These are phyloP conservation scores for Pleurotus salmoneostramineus DNA, from an alignment of 768 basidiomycete genomes.

Conservation along the genomic window DNA sequence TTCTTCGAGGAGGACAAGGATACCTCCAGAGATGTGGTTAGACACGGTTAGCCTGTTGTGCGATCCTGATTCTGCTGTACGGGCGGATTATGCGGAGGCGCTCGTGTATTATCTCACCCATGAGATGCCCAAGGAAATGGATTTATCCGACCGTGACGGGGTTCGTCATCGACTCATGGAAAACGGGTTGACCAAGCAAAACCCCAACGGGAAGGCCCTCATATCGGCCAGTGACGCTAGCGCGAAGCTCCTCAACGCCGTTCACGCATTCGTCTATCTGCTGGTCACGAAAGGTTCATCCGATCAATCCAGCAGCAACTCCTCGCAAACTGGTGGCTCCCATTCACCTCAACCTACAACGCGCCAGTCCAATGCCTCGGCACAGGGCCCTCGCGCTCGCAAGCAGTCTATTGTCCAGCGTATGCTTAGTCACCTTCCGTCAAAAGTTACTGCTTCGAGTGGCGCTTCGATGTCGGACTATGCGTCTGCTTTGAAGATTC, in stretches of 20 bases:
- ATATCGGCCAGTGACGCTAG: conserved; percentile 56
- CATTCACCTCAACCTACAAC: conserved; percentile 29
- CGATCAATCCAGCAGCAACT: conserved; percentile 19
- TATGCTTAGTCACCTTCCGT: conserved; percentile 45
- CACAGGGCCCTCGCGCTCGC: conserved; percentile 45
- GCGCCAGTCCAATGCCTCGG: conserved; percentile 42
- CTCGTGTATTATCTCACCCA: conserved; percentile 73
- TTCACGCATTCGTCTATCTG: conserved; percentile 78
- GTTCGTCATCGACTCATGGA: conserved; percentile 38
- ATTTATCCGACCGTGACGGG: conserved; percentile 42
- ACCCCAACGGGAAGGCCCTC: conserved; percentile 39
- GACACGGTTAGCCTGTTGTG: conserved; percentile 85
- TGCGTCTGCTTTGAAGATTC: conserved; percentile 61
- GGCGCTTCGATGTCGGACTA: conserved; percentile 74
- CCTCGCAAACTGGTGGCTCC: conserved; percentile 16
- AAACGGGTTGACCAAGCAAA: conserved; percentile 47
- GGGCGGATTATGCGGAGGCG: conserved; percentile 71
- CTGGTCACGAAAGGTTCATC: conserved; percentile 56
- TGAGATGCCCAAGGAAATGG: conserved; percentile 68
- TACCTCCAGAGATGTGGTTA: conserved; percentile 86
- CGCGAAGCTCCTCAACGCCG: conserved; percentile 72
- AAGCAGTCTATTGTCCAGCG: conserved; percentile 54
- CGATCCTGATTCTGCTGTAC: conserved; percentile 72
- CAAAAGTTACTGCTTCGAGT: conserved; percentile 35
- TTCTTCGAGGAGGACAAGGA: conserved; percentile 54